phyloP scores from a whole-genome alignment of 2,329 filamentous ascomycete species.

The Penicillium sp. region DNA sequence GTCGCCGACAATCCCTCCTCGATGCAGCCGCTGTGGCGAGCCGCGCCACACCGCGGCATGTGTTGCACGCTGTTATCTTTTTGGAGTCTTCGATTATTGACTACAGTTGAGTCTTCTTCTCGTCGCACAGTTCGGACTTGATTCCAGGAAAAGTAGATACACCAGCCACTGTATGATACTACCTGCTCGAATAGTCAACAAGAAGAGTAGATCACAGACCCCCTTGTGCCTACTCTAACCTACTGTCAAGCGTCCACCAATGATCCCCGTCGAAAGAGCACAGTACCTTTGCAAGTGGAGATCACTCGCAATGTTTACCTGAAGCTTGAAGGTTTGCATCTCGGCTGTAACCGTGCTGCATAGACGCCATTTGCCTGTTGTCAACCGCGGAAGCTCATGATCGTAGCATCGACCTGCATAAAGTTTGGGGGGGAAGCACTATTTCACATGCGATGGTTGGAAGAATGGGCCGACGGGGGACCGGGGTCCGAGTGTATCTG shows the following conservation, averaged over 20 bases:
- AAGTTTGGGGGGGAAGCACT: not conserved
- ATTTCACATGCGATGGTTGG: slow-evolving; percentile 11
- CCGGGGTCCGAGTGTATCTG: not conserved
- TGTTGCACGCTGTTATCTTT: not conserved
- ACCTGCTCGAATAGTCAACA: slow-evolving; percentile 6
- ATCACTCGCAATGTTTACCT: slow-evolving; percentile 7
- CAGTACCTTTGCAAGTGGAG: slow-evolving; percentile 2
- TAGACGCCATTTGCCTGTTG: not conserved
- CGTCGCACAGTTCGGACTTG: not conserved
- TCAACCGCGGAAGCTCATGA: slow-evolving; percentile 17
- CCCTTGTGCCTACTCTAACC: not conserved
- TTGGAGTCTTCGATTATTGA: not conserved
- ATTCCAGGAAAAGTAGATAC: not conserved
- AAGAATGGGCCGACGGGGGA: not conserved
- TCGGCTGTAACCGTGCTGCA: slow-evolving; percentile 7
- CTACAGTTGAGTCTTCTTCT: not conserved
- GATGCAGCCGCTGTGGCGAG: slow-evolving; percentile 7
- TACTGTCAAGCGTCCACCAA: too few relatives aligned
- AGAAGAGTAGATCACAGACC: not conserved
- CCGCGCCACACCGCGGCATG: slow-evolving; percentile 11
- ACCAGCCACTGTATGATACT: not conserved
- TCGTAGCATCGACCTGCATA: not conserved
- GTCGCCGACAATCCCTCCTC: slow-evolving; percentile 7
- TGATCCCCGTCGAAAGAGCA: not conserved
- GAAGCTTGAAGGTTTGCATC: not conserved